Evolutionary conservation across 2,329 filamentous ascomycete genomes (phyloP).

Genomic region (Verticillium zaregamsianum): DNA sequence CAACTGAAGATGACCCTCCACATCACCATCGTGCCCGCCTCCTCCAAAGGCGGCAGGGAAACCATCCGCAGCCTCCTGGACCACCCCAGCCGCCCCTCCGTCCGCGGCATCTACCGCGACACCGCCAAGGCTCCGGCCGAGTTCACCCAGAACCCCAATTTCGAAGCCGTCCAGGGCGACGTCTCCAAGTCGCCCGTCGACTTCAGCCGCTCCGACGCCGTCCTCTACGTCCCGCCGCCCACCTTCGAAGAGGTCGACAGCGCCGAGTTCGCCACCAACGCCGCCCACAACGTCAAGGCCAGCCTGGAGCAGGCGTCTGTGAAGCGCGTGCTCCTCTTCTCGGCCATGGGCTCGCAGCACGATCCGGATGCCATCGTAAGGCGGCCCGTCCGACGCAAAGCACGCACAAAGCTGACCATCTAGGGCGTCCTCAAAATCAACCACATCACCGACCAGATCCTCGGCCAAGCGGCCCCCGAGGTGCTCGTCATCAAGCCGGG

Average conservation of each 20-base stretch:
- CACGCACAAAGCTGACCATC: too few relatives aligned
- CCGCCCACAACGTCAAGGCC: conserved; percentile 18
- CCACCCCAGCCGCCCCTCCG: conserved; percentile 11
- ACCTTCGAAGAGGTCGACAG: conserved; percentile 17
- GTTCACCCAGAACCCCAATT: conserved; percentile 21
- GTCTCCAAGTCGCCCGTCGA: conserved; percentile 20
- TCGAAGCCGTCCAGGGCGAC: conserved; percentile 25
- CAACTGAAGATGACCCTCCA: conserved; percentile 17
- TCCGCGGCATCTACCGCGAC: conserved; percentile 26
- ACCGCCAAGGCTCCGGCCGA: conserved; percentile 21
- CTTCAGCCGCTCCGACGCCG: conserved; percentile 22
- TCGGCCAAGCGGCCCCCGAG: conserved; percentile 15
- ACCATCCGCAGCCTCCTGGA: conserved; percentile 22
- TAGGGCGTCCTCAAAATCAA: conserved; percentile 23
- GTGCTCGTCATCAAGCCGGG: conserved; percentile 17
- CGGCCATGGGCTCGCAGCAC: conserved; percentile 24
- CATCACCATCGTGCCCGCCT: conserved; percentile 28
- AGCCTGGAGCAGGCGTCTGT: conserved; percentile 15
- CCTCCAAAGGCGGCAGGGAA: conserved; percentile 24
- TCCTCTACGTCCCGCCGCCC: conserved; percentile 29
- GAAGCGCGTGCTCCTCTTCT: conserved; percentile 20
- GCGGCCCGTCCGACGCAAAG: too few relatives aligned
- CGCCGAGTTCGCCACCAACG: conserved; percentile 16
- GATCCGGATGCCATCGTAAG: conserved; percentile 13
- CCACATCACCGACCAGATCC: conserved; percentile 16